phyloP scores from a whole-genome alignment of 139 green algal genomes.

The Edaphochlamys debaryana region DNA sequence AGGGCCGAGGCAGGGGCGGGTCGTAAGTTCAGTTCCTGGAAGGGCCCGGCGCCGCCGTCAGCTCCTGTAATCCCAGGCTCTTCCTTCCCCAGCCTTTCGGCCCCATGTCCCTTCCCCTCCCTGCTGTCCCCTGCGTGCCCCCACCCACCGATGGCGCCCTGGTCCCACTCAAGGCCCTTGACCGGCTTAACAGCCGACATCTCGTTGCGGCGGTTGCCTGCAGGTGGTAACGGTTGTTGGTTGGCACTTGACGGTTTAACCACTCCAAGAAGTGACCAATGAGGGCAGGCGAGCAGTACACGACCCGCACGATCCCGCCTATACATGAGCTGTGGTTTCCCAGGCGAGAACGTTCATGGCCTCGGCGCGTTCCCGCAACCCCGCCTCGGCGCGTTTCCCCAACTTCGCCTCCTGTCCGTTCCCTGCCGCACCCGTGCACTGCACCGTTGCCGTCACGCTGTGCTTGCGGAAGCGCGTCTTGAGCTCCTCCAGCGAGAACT shows the following conservation, averaged over 20 bases:
- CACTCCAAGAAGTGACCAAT: too few relatives aligned
- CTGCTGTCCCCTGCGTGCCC: too few relatives aligned
- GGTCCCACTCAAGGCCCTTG: constrained; percentile 85
- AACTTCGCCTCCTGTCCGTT: background rate
- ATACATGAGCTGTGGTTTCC: too few relatives aligned
- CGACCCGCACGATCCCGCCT: too few relatives aligned
- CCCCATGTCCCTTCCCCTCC: too few relatives aligned
- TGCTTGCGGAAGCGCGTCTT: constrained; percentile 80
- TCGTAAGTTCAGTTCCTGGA: too few relatives aligned
- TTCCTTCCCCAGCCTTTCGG: too few relatives aligned
- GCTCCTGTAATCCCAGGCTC: too few relatives aligned
- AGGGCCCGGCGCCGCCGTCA: too few relatives aligned
- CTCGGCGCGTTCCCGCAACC: background rate
- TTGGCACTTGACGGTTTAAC: background rate
- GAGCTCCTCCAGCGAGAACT: constrained; percentile 79
- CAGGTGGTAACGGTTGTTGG: background rate
- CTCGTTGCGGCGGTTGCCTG: constrained; percentile 86
- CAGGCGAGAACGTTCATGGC: too few relatives aligned
- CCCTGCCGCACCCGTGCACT: constrained; percentile 68
- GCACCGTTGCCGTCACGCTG: constrained; percentile 76
- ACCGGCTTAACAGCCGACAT: constrained; percentile 69
- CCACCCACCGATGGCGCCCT: constrained; percentile 68
- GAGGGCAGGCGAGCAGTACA: too few relatives aligned
- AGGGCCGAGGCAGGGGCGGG: too few relatives aligned
- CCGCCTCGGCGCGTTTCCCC: background rate